phyloP scores from a whole-genome alignment of 164 flowering plant genomes.

The Stephania cephalantha region DNA sequence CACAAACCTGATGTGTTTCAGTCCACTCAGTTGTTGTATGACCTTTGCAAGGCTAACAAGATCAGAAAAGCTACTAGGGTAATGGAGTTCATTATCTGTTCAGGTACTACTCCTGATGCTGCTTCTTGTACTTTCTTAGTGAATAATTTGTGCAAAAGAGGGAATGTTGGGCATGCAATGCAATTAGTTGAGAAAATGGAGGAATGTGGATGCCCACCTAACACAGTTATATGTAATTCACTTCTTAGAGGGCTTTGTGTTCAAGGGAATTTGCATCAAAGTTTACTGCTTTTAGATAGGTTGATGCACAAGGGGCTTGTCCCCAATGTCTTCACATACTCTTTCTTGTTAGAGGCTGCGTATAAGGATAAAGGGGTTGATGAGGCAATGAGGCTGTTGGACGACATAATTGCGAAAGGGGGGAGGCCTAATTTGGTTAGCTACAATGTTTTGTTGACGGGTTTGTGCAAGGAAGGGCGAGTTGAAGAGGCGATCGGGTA shows the following conservation, averaged over 20 bases:
- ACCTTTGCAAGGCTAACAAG: constrained; percentile 62
- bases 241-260: constrained; percentile 73
- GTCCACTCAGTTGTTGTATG: constrained; percentile 65
- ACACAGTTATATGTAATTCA: constrained; percentile 58
- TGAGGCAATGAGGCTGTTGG: constrained; percentile 67
- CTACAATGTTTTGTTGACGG: constrained; percentile 80
- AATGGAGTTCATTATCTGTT: constrained; percentile 64
- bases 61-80: constrained; percentile 58
- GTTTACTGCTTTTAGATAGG: constrained; percentile 62
- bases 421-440: constrained; percentile 79
- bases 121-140: constrained; percentile 61
- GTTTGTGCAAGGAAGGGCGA: constrained; percentile 81
- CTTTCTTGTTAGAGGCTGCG: constrained; percentile 79
- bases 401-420: constrained; percentile 66
- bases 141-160: constrained; percentile 61
- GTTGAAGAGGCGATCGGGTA: constrained; percentile 55
- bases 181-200: constrained; percentile 82
- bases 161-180: constrained; percentile 80
- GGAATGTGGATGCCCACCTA: constrained; percentile 55
- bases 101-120: constrained; percentile 57
- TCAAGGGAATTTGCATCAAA: constrained; percentile 53
- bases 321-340: constrained; percentile 76
- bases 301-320: constrained; percentile 60
- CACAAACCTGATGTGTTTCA: constrained; percentile 63
- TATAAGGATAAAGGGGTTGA: constrained; percentile 71